Conservation (phyloP, 805 yeast species). For the Ogataea sp. region DNA sequence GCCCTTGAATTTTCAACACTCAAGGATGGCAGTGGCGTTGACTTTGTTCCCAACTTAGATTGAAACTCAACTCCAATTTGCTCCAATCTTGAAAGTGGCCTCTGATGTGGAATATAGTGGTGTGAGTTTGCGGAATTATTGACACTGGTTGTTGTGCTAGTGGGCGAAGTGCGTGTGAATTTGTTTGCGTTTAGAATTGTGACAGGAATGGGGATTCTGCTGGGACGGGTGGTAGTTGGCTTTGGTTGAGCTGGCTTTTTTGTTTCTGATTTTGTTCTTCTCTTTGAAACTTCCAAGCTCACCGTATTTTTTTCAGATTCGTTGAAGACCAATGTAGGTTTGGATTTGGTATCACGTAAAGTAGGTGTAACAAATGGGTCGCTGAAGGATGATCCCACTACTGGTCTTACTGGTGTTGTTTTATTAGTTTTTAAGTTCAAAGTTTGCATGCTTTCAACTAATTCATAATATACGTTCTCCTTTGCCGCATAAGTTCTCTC, state of each 20-base stretch:
- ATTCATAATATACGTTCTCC: too few species aligned
- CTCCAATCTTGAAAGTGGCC: conserved; percentile 10
- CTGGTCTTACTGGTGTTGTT: neutral
- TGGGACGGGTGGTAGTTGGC: conserved; percentile 5
- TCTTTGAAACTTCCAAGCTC: too few species aligned
- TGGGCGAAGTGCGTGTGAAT: neutral
- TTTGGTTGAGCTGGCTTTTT: conserved; percentile 8
- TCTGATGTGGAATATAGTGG: neutral
- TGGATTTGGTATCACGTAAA: neutral
- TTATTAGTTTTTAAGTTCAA: too few species aligned
- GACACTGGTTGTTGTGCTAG: too few species aligned
- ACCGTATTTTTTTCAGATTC: neutral
- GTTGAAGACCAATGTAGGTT: neutral
- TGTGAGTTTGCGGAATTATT: too few species aligned
- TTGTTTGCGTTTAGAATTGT: too few species aligned
- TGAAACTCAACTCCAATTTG: conserved; percentile 3
- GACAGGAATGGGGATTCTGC: too few species aligned
- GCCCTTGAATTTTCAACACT: neutral
- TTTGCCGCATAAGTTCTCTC: too few species aligned
- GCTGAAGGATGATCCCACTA: neutral
- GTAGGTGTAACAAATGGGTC: conserved; percentile 23
- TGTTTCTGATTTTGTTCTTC: too few species aligned
- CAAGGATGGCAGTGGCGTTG: neutral
- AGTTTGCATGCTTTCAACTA: too few species aligned
- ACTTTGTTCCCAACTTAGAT: conserved; percentile 2